A percentile compares a stretch with the other conserved stretches of the same genome.
phyloP scores from a whole-genome alignment of 495 filamentous ascomycete genomes.

The Pseudomonodictys pantanalensis region DNA sequence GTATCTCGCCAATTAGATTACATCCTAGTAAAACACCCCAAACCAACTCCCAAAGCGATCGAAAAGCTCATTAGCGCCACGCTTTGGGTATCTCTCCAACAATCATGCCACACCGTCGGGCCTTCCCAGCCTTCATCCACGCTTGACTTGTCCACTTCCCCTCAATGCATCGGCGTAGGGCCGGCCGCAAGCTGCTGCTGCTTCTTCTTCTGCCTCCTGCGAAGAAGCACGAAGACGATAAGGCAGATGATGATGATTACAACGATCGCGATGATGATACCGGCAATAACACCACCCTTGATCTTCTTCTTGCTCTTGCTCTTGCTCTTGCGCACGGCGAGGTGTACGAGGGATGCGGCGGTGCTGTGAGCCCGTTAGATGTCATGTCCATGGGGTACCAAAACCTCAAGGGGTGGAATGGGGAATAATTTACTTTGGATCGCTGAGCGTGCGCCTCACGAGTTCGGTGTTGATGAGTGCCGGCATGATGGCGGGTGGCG shows the following conservation, averaged over 20 bases:
- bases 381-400: too few species aligned
- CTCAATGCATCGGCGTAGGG: too few species aligned
- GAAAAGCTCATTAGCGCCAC: too few species aligned
- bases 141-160: too few species aligned
- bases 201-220: neutral
- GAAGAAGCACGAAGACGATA: neutral
- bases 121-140: too few species aligned
- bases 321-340: neutral
- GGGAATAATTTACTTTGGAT: neutral
- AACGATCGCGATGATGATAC: neutral
- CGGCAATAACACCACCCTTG: neutral
- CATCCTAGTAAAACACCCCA: too few species aligned
- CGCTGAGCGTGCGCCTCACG: neutral
- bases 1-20: too few species aligned
- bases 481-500: neutral
- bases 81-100: too few species aligned
- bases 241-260: neutral
- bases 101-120: too few species aligned
- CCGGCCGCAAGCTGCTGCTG: too few species aligned
- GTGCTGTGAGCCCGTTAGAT: neutral
- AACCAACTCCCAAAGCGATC: too few species aligned
- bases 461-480: neutral
- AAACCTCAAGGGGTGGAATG: neutral
- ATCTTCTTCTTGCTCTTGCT: neutral
- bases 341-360: neutral